A percentile compares a stretch with the other conserved stretches of the same genome.
Conservation (phyloP, 169 alveolate genomes). For the Cryptosporidium bovis region DNA sequence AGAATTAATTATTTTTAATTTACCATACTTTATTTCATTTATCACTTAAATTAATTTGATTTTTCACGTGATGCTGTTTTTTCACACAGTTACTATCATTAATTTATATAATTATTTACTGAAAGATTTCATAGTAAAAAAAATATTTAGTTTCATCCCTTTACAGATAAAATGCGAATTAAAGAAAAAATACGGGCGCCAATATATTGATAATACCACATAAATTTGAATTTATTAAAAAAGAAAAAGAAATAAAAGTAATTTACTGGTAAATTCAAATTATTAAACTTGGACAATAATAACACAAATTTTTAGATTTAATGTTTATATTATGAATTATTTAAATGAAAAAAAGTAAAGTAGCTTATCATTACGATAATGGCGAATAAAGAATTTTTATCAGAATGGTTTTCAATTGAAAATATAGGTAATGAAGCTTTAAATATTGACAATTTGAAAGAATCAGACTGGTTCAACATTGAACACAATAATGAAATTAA, state of each 20-base stretch:
- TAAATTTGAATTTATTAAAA: too few species aligned
- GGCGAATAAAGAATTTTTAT: slow-evolving; percentile 23
- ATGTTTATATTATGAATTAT: neutral
- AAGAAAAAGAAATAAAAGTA: too few species aligned
- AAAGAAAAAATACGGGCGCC: neutral
- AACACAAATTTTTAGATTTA: neutral
- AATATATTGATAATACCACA: slow-evolving; percentile 18
- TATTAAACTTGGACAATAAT: neutral
- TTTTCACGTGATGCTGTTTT: too few species aligned
- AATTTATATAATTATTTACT: too few species aligned
- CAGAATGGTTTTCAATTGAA: slow-evolving; percentile 63
- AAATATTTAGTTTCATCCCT: too few species aligned
- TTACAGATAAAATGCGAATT: neutral
- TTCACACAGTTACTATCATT: too few species aligned
- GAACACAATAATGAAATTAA: neutral
- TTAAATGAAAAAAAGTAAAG: neutral
- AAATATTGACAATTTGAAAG: slow-evolving; percentile 35
- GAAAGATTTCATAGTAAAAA: too few species aligned
- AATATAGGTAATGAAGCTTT: slow-evolving; percentile 15
- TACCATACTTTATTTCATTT: neutral
- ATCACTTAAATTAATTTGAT: neutral
- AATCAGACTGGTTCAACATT: slow-evolving; percentile 39
- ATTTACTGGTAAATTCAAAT: neutral
- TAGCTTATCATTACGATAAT: neutral
- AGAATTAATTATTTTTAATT: neutral